phyloP scores from a whole-genome alignment of 495 filamentous ascomycete genomes.

The Penicillium simplicissimum region DNA sequence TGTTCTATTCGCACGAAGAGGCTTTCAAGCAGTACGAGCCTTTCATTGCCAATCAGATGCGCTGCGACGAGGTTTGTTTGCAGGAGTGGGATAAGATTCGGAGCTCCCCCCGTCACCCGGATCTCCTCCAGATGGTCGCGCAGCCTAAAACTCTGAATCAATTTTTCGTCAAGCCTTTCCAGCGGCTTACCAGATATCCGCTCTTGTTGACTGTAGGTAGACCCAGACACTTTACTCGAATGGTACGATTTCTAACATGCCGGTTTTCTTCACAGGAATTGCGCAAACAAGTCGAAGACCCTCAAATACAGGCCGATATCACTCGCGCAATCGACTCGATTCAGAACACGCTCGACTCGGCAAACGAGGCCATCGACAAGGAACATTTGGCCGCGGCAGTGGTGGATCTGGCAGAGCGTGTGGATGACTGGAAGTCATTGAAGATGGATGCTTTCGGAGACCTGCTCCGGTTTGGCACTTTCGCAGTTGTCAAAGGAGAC shows the following conservation, averaged over 20 bases:
- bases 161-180: constrained; percentile 95
- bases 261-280: constrained; percentile 64
- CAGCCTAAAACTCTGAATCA: constrained; percentile 67
- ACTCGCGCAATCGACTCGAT: constrained; percentile 71
- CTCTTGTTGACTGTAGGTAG: constrained; percentile 75
- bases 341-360: constrained; percentile 72
- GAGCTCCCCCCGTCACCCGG: constrained; percentile 52
- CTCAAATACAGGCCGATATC: constrained; percentile 67
- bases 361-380: constrained; percentile 86
- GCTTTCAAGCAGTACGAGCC: constrained; percentile 89
- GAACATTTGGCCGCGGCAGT: constrained; percentile 79
- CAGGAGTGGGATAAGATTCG: constrained; percentile 57
- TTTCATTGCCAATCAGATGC: constrained; percentile 88
- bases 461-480: constrained; percentile 85
- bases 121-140: constrained; percentile 64
- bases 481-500: constrained; percentile 88
- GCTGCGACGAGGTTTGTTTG: constrained; percentile 50
- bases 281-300: constrained; percentile 75
- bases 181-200: constrained; percentile 92
- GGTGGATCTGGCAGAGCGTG: constrained; percentile 75
- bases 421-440: constrained; percentile 97
- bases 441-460: constrained; percentile 87
- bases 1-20: constrained; percentile 78
- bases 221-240: neutral
- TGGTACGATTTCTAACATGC: neutral